A percentile compares a stretch with the other conserved stretches of the same genome.
Evolutionary conservation across 2,329 filamentous ascomycete species (phyloP).

Genomic region (Fusarium vanettenii): DNA sequence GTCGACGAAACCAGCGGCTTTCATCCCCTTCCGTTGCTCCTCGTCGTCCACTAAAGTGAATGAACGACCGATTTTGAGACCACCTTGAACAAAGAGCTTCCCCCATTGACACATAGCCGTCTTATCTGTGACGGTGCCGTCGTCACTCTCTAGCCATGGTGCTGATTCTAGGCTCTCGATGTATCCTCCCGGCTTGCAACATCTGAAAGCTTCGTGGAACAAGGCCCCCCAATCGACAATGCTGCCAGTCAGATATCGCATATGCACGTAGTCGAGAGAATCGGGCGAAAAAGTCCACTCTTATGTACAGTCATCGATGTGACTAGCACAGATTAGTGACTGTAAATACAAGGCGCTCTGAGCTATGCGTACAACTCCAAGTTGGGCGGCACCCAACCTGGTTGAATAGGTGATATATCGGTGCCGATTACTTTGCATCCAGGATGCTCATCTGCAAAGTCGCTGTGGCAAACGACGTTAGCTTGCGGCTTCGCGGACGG

Average conservation of each 20-base stretch:
- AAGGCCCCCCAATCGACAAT: neutral
- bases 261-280: conserved; percentile 6
- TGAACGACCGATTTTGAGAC: neutral
- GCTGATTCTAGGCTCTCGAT: conserved; percentile 11
- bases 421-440: conserved; percentile 4
- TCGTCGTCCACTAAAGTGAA: neutral
- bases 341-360: neutral
- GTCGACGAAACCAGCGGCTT: neutral
- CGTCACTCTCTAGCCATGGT: neutral
- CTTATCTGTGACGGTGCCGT: neutral
- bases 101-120: neutral
- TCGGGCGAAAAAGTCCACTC: conserved; percentile 5
- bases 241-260: conserved; percentile 10
- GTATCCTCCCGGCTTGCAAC: neutral
- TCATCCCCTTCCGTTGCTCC: neutral
- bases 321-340: neutral
- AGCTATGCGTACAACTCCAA: conserved; percentile 4
- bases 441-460: conserved; percentile 14
- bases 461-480: neutral
- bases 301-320: conserved; percentile 16
- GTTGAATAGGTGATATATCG: conserved; percentile 12
- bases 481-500: accelerated
- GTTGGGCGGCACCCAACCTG: conserved; percentile 7
- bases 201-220: conserved; percentile 1
- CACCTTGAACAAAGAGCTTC: neutral